Base-by-base conservation (phyloP, 331 rosid species). In the Dryas integrifolia region DNA sequence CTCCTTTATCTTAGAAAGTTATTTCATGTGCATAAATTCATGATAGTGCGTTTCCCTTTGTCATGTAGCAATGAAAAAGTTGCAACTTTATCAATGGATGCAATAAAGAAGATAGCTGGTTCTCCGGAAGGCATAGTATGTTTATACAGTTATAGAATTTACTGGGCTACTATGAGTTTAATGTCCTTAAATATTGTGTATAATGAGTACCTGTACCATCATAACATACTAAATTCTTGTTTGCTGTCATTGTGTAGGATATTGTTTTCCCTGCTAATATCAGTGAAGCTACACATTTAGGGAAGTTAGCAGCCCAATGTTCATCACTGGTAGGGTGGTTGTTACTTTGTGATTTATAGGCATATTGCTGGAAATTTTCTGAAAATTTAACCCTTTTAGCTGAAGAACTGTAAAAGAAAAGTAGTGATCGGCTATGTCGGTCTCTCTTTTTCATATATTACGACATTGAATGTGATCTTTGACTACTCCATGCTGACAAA, bases 121-220 rank as follows among this genome's bases (percentile, higher is more conserved):
- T 86, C 80, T 81, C 86, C 96, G 7, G 74, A 78, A 80, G 97
- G 97, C 88, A 55, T 85, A 85, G 98, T 95, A 84, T 67, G 87
- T 21, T 59, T 45, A 70, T 38, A 46, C 4, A 35, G 26, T 59
- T 50, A 70, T 38, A 46, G 5, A 35, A 65, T 65, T 52, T 76
- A 53, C 67, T 56, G 58, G 5, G 58, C 48, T 81, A 49, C 66
- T 64, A 30, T 41, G 43, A 4, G 15, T 67, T 59, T 68, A 68
- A 67, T 72, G 69, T 64, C 59, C 58, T 48, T 8, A 48, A 16
- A 4, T 40, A 2, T 38, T 58, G 24, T 50, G 47, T 40, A 24
- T 35, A 26, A 48, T 58, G 63, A 48, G 50, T 53, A 63, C 46
- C 59, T 67, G 10, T 47, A 30, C 66, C 3, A 13, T 71, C 58